A percentile compares a stretch with the other conserved stretches of the same genome.
These are phyloP conservation scores for Creolimax fragrantissima DNA, from an alignment of 78 protist genomes.

Conservation along the genomic window DNA sequence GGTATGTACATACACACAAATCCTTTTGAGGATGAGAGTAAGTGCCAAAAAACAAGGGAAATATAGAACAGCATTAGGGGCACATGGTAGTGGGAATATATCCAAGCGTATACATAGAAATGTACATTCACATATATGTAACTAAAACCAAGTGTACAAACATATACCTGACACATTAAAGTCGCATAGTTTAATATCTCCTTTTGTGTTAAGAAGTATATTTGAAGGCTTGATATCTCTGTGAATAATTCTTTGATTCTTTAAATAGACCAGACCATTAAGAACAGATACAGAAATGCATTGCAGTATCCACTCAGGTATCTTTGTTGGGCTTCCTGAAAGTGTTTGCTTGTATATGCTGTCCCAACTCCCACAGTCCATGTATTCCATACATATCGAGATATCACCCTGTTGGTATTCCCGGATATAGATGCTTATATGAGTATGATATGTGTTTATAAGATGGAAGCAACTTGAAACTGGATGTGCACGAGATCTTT, in stretches of 20 bases:
- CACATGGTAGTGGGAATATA: too few relatives aligned
- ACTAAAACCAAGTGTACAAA: too few relatives aligned
- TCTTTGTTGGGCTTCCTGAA: not conserved
- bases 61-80: too few relatives aligned
- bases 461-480: too few relatives aligned
- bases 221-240: constrained; percentile 71
- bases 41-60: too few relatives aligned
- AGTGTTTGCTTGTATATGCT: not conserved
- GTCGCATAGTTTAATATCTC: constrained; percentile 59
- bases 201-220: constrained; percentile 41
- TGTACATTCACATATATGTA: too few relatives aligned
- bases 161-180: constrained; percentile 21
- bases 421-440: not conserved
- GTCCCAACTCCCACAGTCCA: constrained; percentile 57
- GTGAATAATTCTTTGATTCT: constrained; percentile 13
- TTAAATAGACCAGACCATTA: not conserved
- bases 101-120: too few relatives aligned
- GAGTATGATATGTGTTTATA: not conserved
- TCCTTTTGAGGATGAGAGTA: too few relatives aligned
- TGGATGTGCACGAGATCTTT: too few relatives aligned
- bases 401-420: constrained; percentile 14
- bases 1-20: too few relatives aligned
- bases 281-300: constrained; percentile 13
- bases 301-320: not conserved
- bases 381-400: constrained; percentile 52